These are phyloP conservation scores for Agrocybe chaxingu DNA, from an alignment of 768 basidiomycete species.

Conservation along the genomic window DNA sequence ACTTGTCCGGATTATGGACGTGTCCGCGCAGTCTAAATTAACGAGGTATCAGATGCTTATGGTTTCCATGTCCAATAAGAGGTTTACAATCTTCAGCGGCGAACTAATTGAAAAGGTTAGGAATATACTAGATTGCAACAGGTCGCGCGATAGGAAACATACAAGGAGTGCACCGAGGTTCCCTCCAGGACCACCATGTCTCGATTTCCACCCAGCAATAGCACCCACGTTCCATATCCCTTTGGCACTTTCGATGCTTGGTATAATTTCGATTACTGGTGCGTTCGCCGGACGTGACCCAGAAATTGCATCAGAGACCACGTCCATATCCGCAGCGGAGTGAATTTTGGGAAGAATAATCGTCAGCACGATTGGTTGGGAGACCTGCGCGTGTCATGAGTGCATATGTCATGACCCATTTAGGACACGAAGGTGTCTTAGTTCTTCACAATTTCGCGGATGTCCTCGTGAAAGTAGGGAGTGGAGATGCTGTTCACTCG, in stretches of 20 bases:
- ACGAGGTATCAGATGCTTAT: not conserved
- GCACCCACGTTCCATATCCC: constrained; percentile 62
- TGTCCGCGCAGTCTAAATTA: constrained; percentile 80
- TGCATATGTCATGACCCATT: not conserved
- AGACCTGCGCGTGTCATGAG: constrained; percentile 22
- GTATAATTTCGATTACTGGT: constrained; percentile 55
- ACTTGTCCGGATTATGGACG: constrained; percentile 72
- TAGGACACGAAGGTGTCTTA: constrained; percentile 20
- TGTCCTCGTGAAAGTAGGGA: constrained; percentile 62
- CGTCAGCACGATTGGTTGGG: constrained; percentile 44
- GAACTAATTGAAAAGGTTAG: constrained; percentile 50
- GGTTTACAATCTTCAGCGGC: constrained; percentile 86
- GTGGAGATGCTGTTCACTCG: constrained; percentile 68
- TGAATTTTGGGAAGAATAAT: constrained; percentile 88
- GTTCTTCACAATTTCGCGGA: constrained; percentile 45
- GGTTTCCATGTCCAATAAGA: not conserved
- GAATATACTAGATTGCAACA: not conserved
- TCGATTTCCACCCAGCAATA: constrained; percentile 70
- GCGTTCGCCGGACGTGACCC: constrained; percentile 20
- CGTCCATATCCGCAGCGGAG: constrained; percentile 59
- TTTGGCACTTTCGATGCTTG: constrained; percentile 83
- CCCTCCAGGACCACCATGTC: constrained; percentile 48
- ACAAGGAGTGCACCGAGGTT: constrained; percentile 64
- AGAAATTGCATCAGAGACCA: constrained; percentile 49
- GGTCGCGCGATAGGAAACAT: constrained; percentile 21